Evolutionary conservation across 306 rosid genomes (phyloP).

Genomic region (Prunus mume): DNA sequence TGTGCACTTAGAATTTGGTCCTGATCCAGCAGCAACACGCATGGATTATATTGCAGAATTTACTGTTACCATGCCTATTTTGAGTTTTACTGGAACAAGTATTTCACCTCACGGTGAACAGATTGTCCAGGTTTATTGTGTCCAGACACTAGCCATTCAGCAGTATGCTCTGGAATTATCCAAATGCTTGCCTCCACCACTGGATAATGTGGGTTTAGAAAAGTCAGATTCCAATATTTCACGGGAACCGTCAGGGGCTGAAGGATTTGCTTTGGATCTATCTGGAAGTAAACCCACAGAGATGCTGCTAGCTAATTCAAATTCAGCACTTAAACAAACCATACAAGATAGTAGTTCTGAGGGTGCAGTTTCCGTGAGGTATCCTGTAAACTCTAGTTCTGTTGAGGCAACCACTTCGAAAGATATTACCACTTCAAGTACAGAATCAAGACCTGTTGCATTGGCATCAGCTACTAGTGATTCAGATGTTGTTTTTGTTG

Average conservation of each 20-base stretch:
- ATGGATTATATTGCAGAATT: constrained; percentile 96
- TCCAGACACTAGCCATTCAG: constrained; percentile 97
- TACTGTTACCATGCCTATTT: constrained; percentile 94
- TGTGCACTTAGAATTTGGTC: constrained; percentile 82
- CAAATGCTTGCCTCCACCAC: constrained; percentile 89
- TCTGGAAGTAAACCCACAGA: constrained; percentile 58
- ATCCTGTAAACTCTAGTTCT: constrained; percentile 54
- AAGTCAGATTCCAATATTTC: constrained; percentile 68
- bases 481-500: constrained; percentile 56
- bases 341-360: constrained; percentile 49
- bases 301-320: constrained; percentile 38
- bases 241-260: constrained; percentile 53
- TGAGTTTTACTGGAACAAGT: constrained; percentile 93
- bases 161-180: constrained; percentile 96
- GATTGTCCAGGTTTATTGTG: constrained; percentile 92
- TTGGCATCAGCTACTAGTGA: constrained; percentile 56
- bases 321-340: constrained; percentile 55
- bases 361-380: constrained; percentile 47
- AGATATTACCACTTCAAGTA: constrained; percentile 46
- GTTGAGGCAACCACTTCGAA: constrained; percentile 47
- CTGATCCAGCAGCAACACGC: constrained; percentile 71
- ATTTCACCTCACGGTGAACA: constrained; percentile 76
- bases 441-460: constrained; percentile 55
- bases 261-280: constrained; percentile 52
- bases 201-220: constrained; percentile 66